A percentile compares a stretch with the other conserved stretches of the same genome.
phyloP scores from a whole-genome alignment of 2,329 filamentous ascomycete genomes.

The Knufia fluminis region DNA sequence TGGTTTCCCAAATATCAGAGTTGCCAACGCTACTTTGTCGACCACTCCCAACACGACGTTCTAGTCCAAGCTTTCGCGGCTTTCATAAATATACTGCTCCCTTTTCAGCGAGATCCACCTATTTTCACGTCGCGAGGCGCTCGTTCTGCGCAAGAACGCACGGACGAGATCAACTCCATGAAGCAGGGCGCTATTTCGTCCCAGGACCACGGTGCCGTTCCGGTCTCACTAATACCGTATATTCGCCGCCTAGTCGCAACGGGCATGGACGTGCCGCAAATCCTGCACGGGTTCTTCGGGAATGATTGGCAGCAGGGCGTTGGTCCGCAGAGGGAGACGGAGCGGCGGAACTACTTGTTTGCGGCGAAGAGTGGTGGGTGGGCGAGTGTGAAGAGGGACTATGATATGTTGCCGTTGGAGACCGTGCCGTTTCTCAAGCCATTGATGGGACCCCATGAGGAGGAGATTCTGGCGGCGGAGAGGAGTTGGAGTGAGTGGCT shows the following conservation, averaged over 20 bases:
- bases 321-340: slow-evolving; percentile 73
- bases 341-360: slow-evolving; percentile 89
- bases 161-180: slow-evolving; percentile 15
- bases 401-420: slow-evolving; percentile 78
- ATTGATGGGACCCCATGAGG: slow-evolving; percentile 63
- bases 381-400: slow-evolving; percentile 79
- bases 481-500: slow-evolving; percentile 88
- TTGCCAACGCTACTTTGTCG: slow-evolving; percentile 84
- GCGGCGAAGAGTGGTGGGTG: slow-evolving; percentile 87
- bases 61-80: slow-evolving; percentile 81
- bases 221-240: slow-evolving; percentile 72
- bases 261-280: slow-evolving; percentile 74
- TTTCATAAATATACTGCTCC: slow-evolving; percentile 84
- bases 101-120: slow-evolving; percentile 62
- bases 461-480: slow-evolving; percentile 76
- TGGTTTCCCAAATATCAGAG: slow-evolving; percentile 89
- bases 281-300: slow-evolving; percentile 96
- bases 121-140: slow-evolving; percentile 32
- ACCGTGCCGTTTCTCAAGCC: slow-evolving; percentile 79
- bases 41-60: slow-evolving; percentile 75
- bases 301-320: slow-evolving; percentile 79
- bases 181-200: slow-evolving; percentile 9
- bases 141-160: slow-evolving; percentile 15
- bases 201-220: slow-evolving; percentile 26
- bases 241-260: slow-evolving; percentile 83